Conservation (phyloP, 1,284 basidiomycete species). For the Butyriboletus appendiculatus region DNA sequence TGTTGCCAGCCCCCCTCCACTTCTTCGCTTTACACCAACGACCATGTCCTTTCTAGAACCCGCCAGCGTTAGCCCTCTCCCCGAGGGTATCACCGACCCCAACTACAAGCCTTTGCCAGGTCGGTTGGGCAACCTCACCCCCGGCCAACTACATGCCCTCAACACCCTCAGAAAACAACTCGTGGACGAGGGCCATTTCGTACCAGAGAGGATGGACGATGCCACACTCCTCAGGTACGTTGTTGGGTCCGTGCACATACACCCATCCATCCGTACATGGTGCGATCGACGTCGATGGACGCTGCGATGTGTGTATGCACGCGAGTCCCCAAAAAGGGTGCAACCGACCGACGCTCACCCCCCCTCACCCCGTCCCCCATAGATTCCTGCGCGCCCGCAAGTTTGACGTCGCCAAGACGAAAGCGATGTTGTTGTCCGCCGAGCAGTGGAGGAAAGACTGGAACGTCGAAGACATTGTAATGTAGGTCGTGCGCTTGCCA, state of each 20-base stretch:
- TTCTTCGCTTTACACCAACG: background rate
- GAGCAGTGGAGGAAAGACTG: conserved; percentile 94
- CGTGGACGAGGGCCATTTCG: conserved; percentile 60
- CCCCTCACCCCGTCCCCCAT: background rate
- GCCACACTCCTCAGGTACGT: conserved; percentile 69
- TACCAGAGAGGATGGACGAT: conserved; percentile 79
- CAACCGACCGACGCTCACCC: background rate
- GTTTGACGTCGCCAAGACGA: conserved; percentile 84
- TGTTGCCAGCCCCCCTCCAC: background rate
- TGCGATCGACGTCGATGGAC: conserved; percentile 15
- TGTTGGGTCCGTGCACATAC: conserved; percentile 2
- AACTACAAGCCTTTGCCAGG: conserved; percentile 75
- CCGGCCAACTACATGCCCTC: conserved; percentile 69
- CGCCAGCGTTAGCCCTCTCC: conserved; percentile 55
- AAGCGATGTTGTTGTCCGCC: conserved; percentile 80
- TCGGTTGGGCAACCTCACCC: conserved; percentile 81
- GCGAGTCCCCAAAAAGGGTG: background rate
- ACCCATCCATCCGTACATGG: background rate
- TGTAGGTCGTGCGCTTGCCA: conserved; percentile 48
- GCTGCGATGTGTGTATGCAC: background rate
- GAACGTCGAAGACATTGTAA: conserved; percentile 84
- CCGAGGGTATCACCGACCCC: conserved; percentile 63
- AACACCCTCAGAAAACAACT: conserved; percentile 73
- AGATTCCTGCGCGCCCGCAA: conserved; percentile 93
- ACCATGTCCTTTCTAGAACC: conserved; percentile 31